Conservation (phyloP, 2,329 filamentous ascomycete genomes). For the Fusarium paranaense region DNA sequence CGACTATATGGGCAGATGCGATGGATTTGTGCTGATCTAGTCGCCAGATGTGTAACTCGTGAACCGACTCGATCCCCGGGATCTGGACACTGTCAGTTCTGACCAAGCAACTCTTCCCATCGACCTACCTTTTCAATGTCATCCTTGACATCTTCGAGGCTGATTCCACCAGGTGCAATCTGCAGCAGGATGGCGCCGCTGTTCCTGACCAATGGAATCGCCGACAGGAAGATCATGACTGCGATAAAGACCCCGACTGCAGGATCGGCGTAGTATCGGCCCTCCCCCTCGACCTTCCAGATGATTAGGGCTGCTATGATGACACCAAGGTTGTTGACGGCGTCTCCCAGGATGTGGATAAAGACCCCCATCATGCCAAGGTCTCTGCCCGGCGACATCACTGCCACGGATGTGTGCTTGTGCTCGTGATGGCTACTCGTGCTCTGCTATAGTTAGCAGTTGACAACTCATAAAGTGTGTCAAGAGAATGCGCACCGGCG, state of each 20-base stretch:
- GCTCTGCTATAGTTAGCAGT: conserved; percentile 30
- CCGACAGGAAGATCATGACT: conserved; percentile 76
- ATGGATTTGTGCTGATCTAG: conserved; percentile 77
- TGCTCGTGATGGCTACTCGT: conserved; percentile 59
- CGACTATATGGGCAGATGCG: conserved; percentile 76
- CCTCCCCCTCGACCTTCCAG: conserved; percentile 70
- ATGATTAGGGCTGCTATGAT: conserved; percentile 77
- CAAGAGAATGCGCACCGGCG: conserved; percentile 30
- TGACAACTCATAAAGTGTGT: background rate
- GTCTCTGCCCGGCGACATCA: conserved; percentile 60
- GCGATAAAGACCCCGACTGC: conserved; percentile 76
- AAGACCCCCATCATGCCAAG: conserved; percentile 79
- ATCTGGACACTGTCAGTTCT: conserved; percentile 59
- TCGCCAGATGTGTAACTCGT: conserved; percentile 81
- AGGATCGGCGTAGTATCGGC: conserved; percentile 78
- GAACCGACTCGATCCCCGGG: conserved; percentile 73
- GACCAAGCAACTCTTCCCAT: background rate
- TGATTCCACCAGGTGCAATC: conserved; percentile 70
- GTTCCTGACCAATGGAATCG: conserved; percentile 70
- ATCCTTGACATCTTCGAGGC: conserved; percentile 72
- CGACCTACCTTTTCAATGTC: conserved; percentile 71
- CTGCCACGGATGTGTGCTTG: conserved; percentile 54
- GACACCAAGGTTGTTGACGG: conserved; percentile 81
- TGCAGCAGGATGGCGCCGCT: conserved; percentile 76
- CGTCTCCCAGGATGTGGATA: conserved; percentile 78